Base-by-base conservation (phyloP, 2,329 filamentous ascomycete species). In the Colletotrichum tofieldiae region DNA sequence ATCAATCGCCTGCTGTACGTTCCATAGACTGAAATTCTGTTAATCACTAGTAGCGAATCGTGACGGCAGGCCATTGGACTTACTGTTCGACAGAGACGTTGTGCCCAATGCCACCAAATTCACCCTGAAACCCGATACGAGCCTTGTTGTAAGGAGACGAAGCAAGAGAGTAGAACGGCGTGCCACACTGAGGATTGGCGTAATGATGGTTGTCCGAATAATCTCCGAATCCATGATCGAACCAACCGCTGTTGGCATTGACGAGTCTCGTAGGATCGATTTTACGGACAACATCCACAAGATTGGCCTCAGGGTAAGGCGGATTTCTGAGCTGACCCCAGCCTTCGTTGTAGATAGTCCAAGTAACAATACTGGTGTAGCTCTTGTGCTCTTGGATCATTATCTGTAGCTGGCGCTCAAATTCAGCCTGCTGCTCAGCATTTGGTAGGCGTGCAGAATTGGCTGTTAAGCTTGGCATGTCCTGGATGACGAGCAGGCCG, bases 201-300 rank as follows among this genome's bases (percentile, higher is more conserved):
- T 94, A 94, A 78, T 93, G 90, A 75, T 93, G 92, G 75, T 93
- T 93, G 71, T 94, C 92, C 45, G 84, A 86, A 73, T 86, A 93
- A 77, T 94, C 92, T 0, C 92, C 92, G 2, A 87, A 90, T 0
- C 91, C 91, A 32, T 93, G 90, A 66, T 94, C 92, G 39, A 85
- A 77, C 92, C 92, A 94, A 0, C 92, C 92, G 0, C 86, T 89
- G 0, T 87, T 89, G 1, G 91, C 83, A 78, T 93, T 86, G 49
- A 94, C 83, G 11, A 94, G 84, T 32, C 92, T 83, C 0, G 90
- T 91, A 0, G 91, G 88, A 75, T 94, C 92, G 2, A 92, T 79
- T 1, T 82, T 75, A 55, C 84, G 85, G 2, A 93, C 86, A 0
- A 86, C 78, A 1, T 88, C 83, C 0, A 90, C 89, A 16, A 94